Percentiles rank a stretch among this genome's conserved stretches.
These are phyloP conservation scores for Globisporangium yorkense DNA, from an alignment of 352 stramenopile species.

Conservation along the genomic window DNA sequence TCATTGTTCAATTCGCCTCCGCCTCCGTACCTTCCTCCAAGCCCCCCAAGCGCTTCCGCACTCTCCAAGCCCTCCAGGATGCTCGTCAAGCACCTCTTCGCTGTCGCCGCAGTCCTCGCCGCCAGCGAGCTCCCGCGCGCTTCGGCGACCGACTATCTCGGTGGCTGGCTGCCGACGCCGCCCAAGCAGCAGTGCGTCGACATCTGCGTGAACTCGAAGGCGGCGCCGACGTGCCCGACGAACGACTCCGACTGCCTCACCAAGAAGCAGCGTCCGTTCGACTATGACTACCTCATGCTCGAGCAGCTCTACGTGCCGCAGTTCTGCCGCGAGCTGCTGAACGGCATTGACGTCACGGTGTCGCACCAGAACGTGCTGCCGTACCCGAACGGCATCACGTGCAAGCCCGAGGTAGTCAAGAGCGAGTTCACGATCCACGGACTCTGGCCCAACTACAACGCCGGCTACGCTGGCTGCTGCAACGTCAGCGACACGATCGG, in stretches of 20 bases:
- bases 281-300: constrained; percentile 7
- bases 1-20: too few species aligned
- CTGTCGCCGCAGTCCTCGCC: too few species aligned
- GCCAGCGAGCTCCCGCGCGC: too few species aligned
- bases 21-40: too few species aligned
- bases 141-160: constrained; percentile 34
- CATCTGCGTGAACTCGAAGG: constrained; percentile 63
- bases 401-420: constrained; percentile 24
- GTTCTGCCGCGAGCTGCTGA: constrained; percentile 75
- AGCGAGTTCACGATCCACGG: constrained; percentile 71
- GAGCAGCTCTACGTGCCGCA: constrained; percentile 79
- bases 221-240: constrained; percentile 55
- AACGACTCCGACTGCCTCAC: constrained; percentile 44
- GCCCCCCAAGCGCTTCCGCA: too few species aligned
- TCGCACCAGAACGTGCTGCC: constrained; percentile 74
- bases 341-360: constrained; percentile 71
- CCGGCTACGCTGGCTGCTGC: constrained; percentile 66
- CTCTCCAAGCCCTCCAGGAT: too few species aligned
- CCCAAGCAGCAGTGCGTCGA: constrained; percentile 60
- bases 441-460: constrained; percentile 73
- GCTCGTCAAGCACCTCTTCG: too few species aligned
- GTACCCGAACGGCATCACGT: constrained; percentile 61
- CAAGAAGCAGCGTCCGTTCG: constrained; percentile 33
- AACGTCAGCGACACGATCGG: constrained; percentile 48
- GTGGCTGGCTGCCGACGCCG: constrained; percentile 45